phyloP scores from a whole-genome alignment of 352 stramenopile species.

The Phytophthora ohioensis region DNA sequence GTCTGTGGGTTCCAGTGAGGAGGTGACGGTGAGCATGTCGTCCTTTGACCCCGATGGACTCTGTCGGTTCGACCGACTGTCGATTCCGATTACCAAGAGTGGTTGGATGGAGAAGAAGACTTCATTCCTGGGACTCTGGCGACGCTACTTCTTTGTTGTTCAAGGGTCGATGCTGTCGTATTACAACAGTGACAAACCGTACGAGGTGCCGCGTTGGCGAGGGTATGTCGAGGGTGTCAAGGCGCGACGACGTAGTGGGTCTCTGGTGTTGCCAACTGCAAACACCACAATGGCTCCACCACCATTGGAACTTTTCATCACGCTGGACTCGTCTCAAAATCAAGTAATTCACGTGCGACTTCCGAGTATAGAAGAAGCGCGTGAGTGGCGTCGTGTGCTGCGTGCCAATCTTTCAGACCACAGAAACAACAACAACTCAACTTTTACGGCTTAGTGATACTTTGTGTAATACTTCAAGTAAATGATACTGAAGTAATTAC shows the following conservation, averaged over 20 bases:
- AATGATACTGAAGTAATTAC: not conserved
- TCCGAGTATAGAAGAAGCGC: constrained; percentile 38
- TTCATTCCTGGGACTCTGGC: constrained; percentile 68
- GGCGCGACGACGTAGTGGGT: constrained; percentile 31
- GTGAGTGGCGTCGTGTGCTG: constrained; percentile 47
- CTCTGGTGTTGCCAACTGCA: constrained; percentile 17
- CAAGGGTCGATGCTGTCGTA: constrained; percentile 79
- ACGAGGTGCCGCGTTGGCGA: constrained; percentile 68
- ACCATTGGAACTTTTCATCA: constrained; percentile 42
- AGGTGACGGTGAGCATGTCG: constrained; percentile 62
- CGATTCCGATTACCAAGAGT: constrained; percentile 64
- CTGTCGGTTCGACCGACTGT: constrained; percentile 67
- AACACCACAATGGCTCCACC: constrained; percentile 26
- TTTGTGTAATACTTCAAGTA: too few species aligned
- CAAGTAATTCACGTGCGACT: constrained; percentile 42
- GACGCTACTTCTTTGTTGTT: constrained; percentile 79
- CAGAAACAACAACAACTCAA: constrained; percentile 24
- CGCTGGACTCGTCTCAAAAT: constrained; percentile 38
- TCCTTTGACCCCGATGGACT: constrained; percentile 65
- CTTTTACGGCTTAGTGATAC: constrained; percentile 21
- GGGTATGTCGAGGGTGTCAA: constrained; percentile 69
- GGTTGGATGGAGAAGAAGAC: constrained; percentile 76
- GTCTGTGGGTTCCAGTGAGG: constrained; percentile 57
- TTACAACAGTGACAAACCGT: constrained; percentile 79
- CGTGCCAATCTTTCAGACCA: constrained; percentile 26